Evolutionary conservation across 2,329 filamentous ascomycete species (phyloP).

Genomic region (Ceratocystis eucalypticola): DNA sequence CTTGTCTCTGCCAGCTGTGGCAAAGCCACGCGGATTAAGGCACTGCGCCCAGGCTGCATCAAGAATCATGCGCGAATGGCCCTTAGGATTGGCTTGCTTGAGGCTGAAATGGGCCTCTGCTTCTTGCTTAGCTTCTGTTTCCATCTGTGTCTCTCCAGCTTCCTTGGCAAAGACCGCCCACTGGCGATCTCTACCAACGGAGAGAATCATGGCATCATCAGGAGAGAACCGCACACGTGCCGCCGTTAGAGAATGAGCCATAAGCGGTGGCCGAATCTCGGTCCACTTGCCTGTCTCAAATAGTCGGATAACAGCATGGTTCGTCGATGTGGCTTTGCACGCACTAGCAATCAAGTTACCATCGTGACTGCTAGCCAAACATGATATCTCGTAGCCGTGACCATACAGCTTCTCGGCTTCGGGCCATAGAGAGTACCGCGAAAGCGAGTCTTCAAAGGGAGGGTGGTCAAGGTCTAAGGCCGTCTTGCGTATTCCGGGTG

Average conservation of each 20-base stretch:
- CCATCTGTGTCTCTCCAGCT: conserved; percentile 8
- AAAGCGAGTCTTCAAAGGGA: conserved; percentile 78
- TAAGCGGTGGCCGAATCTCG: conserved; percentile 68
- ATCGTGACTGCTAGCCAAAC: conserved; percentile 64
- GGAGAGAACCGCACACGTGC: conserved; percentile 67
- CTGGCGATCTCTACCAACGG: conserved; percentile 80
- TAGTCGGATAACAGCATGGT: conserved; percentile 85
- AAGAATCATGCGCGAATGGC: conserved; percentile 84
- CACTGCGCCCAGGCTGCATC: conserved; percentile 69
- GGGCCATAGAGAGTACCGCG: conserved; percentile 85
- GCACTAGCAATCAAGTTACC: conserved; percentile 72
- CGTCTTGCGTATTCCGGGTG: conserved; percentile 35
- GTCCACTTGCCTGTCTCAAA: conserved; percentile 83
- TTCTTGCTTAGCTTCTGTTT: neutral
- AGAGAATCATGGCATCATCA: conserved; percentile 63
- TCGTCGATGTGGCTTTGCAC: conserved; percentile 80
- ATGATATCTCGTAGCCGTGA: conserved; percentile 92
- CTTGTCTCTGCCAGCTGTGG: conserved; percentile 85
- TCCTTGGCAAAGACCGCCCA: conserved; percentile 67
- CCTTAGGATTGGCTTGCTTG: conserved; percentile 59
- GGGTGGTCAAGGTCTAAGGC: conserved; percentile 56
- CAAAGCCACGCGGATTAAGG: conserved; percentile 43
- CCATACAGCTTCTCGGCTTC: conserved; percentile 95
- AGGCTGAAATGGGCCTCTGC: conserved; percentile 39
- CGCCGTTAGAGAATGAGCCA: conserved; percentile 76